A percentile compares a stretch with the other conserved stretches of the same genome.
Evolutionary conservation across 2,329 filamentous ascomycete species (phyloP).

Genomic region (Penicillium sp.): DNA sequence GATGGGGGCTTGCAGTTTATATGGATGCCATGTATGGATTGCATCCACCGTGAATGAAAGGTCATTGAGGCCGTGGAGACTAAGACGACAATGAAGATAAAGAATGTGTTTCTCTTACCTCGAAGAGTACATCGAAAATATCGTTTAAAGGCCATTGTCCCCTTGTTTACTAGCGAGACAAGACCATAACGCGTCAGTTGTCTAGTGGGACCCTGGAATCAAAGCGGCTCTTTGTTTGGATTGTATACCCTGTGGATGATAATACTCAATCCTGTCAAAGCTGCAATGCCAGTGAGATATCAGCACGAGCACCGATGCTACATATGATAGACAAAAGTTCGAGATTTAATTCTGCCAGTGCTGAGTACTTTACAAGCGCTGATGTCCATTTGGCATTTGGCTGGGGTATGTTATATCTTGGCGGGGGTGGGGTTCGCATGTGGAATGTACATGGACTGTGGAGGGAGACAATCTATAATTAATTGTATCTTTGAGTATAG

Average conservation of each 20-base stretch:
- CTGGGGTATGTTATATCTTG: not conserved
- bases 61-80: too few relatives aligned
- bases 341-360: not conserved
- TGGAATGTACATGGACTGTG: not conserved
- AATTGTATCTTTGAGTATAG: not conserved
- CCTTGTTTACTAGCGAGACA: not conserved
- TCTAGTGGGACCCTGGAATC: not conserved
- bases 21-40: not conserved
- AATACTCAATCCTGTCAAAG: not conserved
- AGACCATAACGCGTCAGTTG: not conserved
- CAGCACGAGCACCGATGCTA: not conserved
- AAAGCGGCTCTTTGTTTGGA: not conserved
- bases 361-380: not conserved
- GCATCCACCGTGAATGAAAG: not conserved
- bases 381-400: not conserved
- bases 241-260: not conserved
- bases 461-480: not conserved
- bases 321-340: not conserved
- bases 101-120: not conserved
- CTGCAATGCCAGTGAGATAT: not conserved
- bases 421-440: conserved; percentile 3
- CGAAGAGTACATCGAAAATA: not conserved
- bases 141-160: not conserved
- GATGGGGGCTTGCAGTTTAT: not conserved
- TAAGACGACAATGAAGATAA: not conserved